Evolutionary conservation across 345 rosid species (phyloP), one percentile per base, ranked within the genome.

Genomic region (Eutrema yunnanense): DNA sequence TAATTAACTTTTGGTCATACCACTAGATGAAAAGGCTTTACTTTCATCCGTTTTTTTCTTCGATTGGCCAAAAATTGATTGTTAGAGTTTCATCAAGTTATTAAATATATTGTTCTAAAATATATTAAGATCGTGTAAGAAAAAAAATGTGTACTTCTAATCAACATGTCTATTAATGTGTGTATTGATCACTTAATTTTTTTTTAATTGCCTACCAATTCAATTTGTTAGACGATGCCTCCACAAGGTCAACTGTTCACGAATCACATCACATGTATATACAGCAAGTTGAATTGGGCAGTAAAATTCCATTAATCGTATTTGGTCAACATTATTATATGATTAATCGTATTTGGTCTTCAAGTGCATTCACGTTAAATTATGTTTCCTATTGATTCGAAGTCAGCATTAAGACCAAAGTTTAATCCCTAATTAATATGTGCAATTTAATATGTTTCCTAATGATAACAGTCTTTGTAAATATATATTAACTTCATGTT

Each of bases 241-340:
- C 67, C 48, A 40, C 4, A 32, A 59, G 29, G 73, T 57, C 73
- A 74, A 74, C 73, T 59, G n/a, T 57, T 50, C 47, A 70, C 40
- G 50, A 47, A 37, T 10, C 66, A 37, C 41, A 58, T 74, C 62
- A 37, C 67, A 41, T 74, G 67, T 49, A 10, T 32, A 66, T 16
- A 74, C 37, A 74, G 12, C 46, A 48, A 65, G 60, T 47, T 42
- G 71, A 51, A 50, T 9, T 74, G 56, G 54, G 42, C 27, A 34
- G 63, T 75, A 59, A 67, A 48, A 34, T 68, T 61, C 41, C 57
- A 14, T 68, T 36, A 68, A 61, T 52, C 50, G 63, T 72, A 67
- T 51, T 60, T 60, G 38, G 78, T 67, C 73, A 74, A 66, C 78
- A 49, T 58, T 73, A 51, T 51, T 32, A 62, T 72, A 52, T 51